These are phyloP conservation scores for Fistulifera solaris DNA, from an alignment of 108 stramenopile genomes.

Conservation along the genomic window DNA sequence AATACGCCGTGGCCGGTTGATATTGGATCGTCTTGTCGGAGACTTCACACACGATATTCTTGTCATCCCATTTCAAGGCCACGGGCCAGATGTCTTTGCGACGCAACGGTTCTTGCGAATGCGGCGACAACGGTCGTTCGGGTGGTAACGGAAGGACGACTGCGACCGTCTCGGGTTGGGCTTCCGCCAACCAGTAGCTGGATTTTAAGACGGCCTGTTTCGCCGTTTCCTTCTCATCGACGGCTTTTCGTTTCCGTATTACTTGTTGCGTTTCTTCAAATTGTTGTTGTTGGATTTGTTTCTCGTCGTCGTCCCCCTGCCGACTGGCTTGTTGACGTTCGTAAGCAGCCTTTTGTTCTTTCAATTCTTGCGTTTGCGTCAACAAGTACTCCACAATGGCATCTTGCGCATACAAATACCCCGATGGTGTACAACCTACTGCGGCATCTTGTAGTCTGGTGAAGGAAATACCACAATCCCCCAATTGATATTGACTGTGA, in stretches of 20 bases:
- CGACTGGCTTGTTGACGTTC: constrained; percentile 24
- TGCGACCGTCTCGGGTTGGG: constrained; percentile 46
- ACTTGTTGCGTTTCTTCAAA: constrained; percentile 25
- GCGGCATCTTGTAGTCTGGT: constrained; percentile 16
- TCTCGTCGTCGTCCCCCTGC: constrained; percentile 11
- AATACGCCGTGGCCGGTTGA: constrained; percentile 56
- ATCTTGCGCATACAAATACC: constrained; percentile 57
- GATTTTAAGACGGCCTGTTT: constrained; percentile 33
- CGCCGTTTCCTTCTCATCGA: constrained; percentile 19
- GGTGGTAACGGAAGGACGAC: constrained; percentile 32
- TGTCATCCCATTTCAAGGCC: constrained; percentile 29
- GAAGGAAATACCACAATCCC: constrained; percentile 67
- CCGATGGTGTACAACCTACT: constrained; percentile 42
- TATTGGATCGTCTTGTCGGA: constrained; percentile 72
- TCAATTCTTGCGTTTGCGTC: constrained; percentile 52
- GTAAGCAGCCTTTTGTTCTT: constrained; percentile 29
- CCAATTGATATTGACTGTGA: constrained; percentile 69
- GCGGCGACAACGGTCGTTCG: constrained; percentile 76
- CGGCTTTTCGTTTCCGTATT: constrained; percentile 15
- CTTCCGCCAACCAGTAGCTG: constrained; percentile 77
- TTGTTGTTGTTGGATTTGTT: constrained; percentile 29
- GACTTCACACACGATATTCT: constrained; percentile 56
- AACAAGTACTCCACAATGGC: constrained; percentile 75
- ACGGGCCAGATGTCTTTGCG: constrained; percentile 67
- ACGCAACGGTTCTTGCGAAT: constrained; percentile 64